Conservation (phyloP, 179 eudicot species). For the Spergularia azorica region DNA sequence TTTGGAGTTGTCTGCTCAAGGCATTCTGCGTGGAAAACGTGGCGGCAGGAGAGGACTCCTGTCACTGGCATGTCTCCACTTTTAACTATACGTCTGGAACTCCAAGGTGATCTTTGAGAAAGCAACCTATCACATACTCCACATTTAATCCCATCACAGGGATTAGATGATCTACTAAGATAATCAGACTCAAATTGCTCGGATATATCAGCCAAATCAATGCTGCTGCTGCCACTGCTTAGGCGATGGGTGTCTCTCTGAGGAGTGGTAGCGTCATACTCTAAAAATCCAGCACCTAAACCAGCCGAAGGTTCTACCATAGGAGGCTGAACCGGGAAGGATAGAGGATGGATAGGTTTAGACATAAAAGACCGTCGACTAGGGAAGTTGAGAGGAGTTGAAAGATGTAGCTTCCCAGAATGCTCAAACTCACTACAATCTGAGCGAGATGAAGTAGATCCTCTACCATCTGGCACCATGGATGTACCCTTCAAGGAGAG, state of each 20-base stretch:
- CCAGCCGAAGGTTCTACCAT: conserved; percentile 43
- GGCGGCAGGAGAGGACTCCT: conserved; percentile 81
- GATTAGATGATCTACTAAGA: conserved; percentile 33
- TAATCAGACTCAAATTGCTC: conserved; percentile 55
- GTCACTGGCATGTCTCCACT: conserved; percentile 89
- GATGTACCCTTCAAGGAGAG: conserved; percentile 60
- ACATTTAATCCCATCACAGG: conserved; percentile 48
- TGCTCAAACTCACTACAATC: conserved; percentile 85
- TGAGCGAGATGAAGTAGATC: conserved; percentile 76
- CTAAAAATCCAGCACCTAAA: conserved; percentile 35
- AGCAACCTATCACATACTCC: conserved; percentile 86
- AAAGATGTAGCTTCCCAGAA: conserved; percentile 46
- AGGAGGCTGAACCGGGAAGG: conserved; percentile 54
- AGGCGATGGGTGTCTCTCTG: conserved; percentile 50
- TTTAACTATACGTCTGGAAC: conserved; percentile 76
- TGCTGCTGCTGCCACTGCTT: conserved; percentile 74
- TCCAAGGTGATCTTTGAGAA: conserved; percentile 94
- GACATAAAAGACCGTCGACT: conserved; percentile 86
- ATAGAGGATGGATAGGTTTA: conserved; percentile 82
- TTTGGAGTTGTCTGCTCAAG: conserved; percentile 85
- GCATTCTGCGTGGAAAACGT: conserved; percentile 96
- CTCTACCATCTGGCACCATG: conserved; percentile 52
- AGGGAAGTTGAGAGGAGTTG: conserved; percentile 64
- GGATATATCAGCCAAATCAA: conserved; percentile 59
- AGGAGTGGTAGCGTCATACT: conserved; percentile 47